Percentiles rank a stretch among this genome's conserved stretches.
These are phyloP conservation scores for Polyporus arcularius DNA, from an alignment of 768 basidiomycete species.

Conservation along the genomic window DNA sequence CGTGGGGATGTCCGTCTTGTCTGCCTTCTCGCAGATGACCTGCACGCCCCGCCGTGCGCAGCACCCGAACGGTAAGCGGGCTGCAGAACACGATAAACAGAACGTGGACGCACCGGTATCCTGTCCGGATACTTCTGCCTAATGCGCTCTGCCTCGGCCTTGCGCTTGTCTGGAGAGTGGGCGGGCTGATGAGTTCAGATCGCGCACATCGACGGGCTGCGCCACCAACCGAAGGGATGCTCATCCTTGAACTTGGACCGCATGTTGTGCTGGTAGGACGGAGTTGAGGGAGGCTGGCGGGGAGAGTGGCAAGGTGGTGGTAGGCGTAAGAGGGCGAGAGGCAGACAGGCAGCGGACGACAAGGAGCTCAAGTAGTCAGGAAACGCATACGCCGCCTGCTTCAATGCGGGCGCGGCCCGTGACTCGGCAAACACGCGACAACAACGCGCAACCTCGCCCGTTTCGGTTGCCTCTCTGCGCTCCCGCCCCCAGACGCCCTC, in stretches of 20 bases:
- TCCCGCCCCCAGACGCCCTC: background rate
- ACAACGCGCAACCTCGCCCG: conserved; percentile 22
- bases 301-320: background rate
- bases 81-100: background rate
- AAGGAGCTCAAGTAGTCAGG: conserved; percentile 23
- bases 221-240: conserved; percentile 88
- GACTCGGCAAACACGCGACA: conserved; percentile 28
- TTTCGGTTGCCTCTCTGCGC: conserved; percentile 8
- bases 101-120: conserved; percentile 75
- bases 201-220: conserved; percentile 25
- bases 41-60: conserved; percentile 32
- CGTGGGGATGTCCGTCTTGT: conserved; percentile 96
- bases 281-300: background rate
- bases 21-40: conserved; percentile 99
- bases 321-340: conserved; percentile 16
- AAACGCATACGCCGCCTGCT: conserved; percentile 18
- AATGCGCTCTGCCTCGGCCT: conserved; percentile 98
- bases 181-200: conserved; percentile 38
- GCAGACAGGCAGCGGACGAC: conserved; percentile 19
- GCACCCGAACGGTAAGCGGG: conserved; percentile 3
- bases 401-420: conserved; percentile 23
- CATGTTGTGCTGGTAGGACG: conserved; percentile 45
- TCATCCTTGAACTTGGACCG: conserved; percentile 99
- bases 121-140: conserved; percentile 98
- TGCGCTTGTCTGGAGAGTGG: conserved; percentile 83